Percentiles rank a stretch among this genome's conserved stretches.
These are phyloP conservation scores for Citrus glauca DNA, from an alignment of 345 rosid species.

Conservation along the genomic window DNA sequence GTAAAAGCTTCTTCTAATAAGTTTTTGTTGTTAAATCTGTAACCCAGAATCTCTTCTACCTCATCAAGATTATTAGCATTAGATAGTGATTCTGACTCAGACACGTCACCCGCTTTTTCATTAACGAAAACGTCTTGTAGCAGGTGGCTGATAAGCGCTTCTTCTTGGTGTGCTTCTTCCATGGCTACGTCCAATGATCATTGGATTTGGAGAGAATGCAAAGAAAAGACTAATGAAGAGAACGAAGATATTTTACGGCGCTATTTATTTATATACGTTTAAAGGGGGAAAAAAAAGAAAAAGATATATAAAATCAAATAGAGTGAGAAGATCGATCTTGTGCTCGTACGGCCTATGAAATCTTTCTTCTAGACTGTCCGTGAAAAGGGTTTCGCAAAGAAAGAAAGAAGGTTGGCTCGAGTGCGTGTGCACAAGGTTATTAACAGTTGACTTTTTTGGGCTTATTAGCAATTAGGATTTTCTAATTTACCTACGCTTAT, in stretches of 20 bases:
- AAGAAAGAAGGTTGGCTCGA: not conserved
- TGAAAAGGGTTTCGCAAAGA: not conserved
- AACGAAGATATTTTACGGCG: not conserved
- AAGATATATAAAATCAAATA: not conserved
- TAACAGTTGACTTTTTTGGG: not conserved
- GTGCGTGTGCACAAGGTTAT: not conserved
- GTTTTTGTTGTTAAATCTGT: slow-evolving; percentile 38
- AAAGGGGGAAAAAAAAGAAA: not conserved
- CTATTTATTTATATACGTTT: too few species aligned
- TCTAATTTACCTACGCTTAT: not conserved
- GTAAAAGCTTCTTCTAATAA: slow-evolving; percentile 61
- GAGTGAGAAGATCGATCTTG: not conserved
- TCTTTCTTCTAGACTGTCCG: not conserved
- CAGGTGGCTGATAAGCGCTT: not conserved
- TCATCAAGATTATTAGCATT: slow-evolving; percentile 19
- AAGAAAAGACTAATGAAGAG: not conserved
- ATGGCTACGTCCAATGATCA: not conserved
- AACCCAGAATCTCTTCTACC: slow-evolving; percentile 43
- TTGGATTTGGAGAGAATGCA: not conserved
- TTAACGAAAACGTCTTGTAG: not conserved
- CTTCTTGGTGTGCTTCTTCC: not conserved
- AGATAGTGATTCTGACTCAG: not conserved
- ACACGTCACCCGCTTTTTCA: not conserved
- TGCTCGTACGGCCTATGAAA: not conserved
- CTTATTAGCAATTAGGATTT: not conserved